Conservation (phyloP, 257 asterid genomes). For the Asclepias syriaca region DNA sequence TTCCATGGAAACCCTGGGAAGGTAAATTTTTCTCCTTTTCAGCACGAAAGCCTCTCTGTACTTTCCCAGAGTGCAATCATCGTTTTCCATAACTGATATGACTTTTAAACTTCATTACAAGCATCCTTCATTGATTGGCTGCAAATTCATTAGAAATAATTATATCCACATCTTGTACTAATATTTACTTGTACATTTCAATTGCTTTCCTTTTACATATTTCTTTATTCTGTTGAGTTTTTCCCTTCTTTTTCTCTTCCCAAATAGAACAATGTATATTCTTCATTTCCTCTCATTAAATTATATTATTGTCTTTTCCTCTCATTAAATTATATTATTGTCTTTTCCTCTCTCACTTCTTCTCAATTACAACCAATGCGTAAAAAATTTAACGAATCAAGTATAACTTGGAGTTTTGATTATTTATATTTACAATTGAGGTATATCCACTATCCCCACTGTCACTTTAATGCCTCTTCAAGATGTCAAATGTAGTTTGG, state of each 20-base stretch:
- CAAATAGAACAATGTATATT: not conserved
- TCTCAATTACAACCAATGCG: not conserved
- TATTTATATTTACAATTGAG: not conserved
- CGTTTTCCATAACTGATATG: not conserved
- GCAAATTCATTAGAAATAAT: not conserved
- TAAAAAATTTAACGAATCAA: not conserved
- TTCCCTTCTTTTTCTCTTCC: not conserved
- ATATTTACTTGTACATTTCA: not conserved
- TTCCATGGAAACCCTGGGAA: constrained; percentile 98
- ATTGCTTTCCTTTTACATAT: not conserved
- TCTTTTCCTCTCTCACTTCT: not conserved
- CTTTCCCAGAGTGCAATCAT: not conserved
- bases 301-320: not conserved
- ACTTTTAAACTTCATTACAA: not conserved
- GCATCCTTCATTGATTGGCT: not conserved
- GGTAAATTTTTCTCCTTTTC: constrained; percentile 37
- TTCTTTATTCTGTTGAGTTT: not conserved
- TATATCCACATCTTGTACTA: not conserved
- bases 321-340: not conserved
- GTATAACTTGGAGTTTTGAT: not conserved
- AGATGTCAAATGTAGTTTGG: not conserved
- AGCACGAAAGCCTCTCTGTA: not conserved
- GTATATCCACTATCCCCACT: not conserved
- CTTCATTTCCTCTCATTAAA: not conserved
- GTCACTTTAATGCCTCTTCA: not conserved